phyloP scores from a whole-genome alignment of 371 early-diverging fungal species.

The Mortierella sp. region DNA sequence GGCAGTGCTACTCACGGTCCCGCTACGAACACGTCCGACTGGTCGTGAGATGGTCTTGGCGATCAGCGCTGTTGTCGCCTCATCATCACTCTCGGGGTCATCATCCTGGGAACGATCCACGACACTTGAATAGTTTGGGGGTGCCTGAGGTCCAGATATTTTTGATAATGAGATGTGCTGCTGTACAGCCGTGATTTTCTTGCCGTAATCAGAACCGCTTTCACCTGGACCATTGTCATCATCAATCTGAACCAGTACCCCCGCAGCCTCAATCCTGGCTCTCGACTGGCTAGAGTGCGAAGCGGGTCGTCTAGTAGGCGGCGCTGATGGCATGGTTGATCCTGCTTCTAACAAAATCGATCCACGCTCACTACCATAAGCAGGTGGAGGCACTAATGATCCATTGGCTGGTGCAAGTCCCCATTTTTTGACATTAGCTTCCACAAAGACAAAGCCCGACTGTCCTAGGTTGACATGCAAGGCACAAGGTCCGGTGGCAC shows the following conservation, averaged over 20 bases:
- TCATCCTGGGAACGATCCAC: not conserved
- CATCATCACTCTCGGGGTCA: constrained; percentile 27
- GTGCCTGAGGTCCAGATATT: constrained; percentile 18
- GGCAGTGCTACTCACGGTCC: constrained; percentile 29
- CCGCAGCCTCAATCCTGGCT: constrained; percentile 34
- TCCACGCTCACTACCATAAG: constrained; percentile 67
- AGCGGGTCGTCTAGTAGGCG: constrained; percentile 16
- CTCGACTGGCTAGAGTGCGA: constrained; percentile 38
- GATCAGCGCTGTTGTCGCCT: constrained; percentile 35
- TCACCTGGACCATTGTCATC: not conserved
- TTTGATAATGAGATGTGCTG: constrained; percentile 25
- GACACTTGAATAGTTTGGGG: constrained; percentile 21
- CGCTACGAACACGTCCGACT: constrained; percentile 26
- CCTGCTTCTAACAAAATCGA: constrained; percentile 58
- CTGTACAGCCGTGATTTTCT: constrained; percentile 2
- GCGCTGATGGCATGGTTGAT: constrained; percentile 14
- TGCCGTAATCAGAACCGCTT: constrained; percentile 14
- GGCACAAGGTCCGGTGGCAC: constrained; percentile 52
- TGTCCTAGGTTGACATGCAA: constrained; percentile 57
- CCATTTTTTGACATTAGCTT: constrained; percentile 86
- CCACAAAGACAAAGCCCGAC: constrained; percentile 73
- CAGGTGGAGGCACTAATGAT: constrained; percentile 70
- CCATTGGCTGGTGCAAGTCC: constrained; percentile 82
- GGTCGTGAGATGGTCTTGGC: constrained; percentile 28
- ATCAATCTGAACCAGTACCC: constrained; percentile 14